Evolutionary conservation across 2,329 filamentous ascomycete species (phyloP).

Genomic region (Annulohypoxylon truncatum): DNA sequence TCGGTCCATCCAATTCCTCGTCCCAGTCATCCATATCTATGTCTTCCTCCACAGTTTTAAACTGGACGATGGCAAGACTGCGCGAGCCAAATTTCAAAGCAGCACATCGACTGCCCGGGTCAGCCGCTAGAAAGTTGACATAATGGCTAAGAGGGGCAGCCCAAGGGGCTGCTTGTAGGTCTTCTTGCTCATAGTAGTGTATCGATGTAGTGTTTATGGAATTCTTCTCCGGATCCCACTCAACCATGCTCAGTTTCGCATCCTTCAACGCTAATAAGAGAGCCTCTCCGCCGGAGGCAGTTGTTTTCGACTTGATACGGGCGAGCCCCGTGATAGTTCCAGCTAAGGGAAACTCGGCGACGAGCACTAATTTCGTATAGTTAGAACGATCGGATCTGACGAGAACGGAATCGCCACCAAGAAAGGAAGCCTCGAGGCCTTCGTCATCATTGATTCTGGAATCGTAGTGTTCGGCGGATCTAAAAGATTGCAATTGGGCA

Average conservation of each 20-base stretch:
- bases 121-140: slow-evolving; percentile 84
- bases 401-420: slow-evolving; percentile 71
- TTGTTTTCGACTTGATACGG: slow-evolving; percentile 77
- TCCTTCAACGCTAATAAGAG: slow-evolving; percentile 87
- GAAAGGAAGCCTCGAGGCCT: slow-evolving; percentile 73
- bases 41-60: slow-evolving; percentile 86
- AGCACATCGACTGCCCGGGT: slow-evolving; percentile 92
- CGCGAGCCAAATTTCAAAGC: slow-evolving; percentile 91
- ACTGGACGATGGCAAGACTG: slow-evolving; percentile 93
- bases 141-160: slow-evolving; percentile 79
- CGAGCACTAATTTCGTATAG: slow-evolving; percentile 82
- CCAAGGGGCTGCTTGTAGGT: slow-evolving; percentile 85
- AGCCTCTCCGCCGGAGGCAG: slow-evolving; percentile 84
- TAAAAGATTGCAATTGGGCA: slow-evolving; percentile 53
- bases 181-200: slow-evolving; percentile 97
- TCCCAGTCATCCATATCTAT: slow-evolving; percentile 94
- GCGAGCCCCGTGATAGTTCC: slow-evolving; percentile 87
- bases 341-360: slow-evolving; percentile 84
- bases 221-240: slow-evolving; percentile 88
- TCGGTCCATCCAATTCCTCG: slow-evolving; percentile 79
- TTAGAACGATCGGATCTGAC: slow-evolving; percentile 72
- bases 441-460: slow-evolving; percentile 68
- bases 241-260: slow-evolving; percentile 90
- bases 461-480: slow-evolving; percentile 62
- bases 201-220: slow-evolving; percentile 90